Evolutionary conservation across 192 early-diverging fungal genomes (phyloP), one percentile per base, ranked within the genome.

Genomic region (Coemansia sp.): DNA sequence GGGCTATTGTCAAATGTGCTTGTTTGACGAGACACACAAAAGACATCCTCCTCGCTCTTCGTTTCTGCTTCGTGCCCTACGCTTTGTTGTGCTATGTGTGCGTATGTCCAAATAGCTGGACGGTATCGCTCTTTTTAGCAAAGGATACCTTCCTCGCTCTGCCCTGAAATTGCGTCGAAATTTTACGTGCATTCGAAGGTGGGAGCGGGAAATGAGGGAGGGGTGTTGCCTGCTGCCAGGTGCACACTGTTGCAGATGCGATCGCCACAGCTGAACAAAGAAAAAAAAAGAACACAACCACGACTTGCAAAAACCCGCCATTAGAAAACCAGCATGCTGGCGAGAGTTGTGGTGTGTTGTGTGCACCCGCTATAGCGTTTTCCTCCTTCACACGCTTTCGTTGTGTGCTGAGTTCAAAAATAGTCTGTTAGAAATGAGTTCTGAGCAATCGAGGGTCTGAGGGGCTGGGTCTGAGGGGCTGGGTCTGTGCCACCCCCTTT

Each of bases 241-340:
- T 23, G 48, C 48, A 51, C 25, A 51, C 48, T 23, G n/a, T 16
- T 57, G 55, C 55, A 57, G 13, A 57, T 31, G 55, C 55, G 55
- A 57, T 57, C 55, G 28, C 55, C 55, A 57, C 16, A 6, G 4
- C 1, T 29, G 28, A 57, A 31, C 30, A 30, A 25, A 30, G 21
- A 29, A 28, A 30, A 53, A 53, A 6, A 29, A 20, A 21, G 48
- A 7, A 51, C 8, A 9, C 21, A 1, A 0, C 23, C 10, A 23
- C 48, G 48, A 51, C 48, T 26, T 15, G 15, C 25, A 57, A 29
- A 4, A 31, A 33, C 31, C n/a, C 48, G 48, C 23, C 48, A 15
- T 40, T 15, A 13, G 37, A 7, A 40, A 23, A 26, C 48, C 20
- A 51, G 21, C 21, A 26, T 13, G 18, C 40, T 16, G 40, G 40